Evolutionary conservation across 192 early-diverging fungal genomes (phyloP), one percentile per base, ranked within the genome.

Genomic region (Helicostylum pulchrum): DNA sequence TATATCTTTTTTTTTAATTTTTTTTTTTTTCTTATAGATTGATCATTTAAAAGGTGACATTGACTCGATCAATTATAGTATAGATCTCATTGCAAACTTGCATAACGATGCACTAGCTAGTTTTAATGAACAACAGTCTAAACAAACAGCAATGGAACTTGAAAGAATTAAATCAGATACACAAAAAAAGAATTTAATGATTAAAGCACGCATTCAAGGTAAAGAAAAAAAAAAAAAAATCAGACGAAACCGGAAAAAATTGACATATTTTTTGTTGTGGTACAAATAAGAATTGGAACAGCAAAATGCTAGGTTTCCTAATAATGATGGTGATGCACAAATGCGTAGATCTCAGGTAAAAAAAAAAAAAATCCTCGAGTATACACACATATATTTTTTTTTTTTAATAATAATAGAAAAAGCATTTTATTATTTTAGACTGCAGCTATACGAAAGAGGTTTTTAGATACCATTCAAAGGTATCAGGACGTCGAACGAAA

Each of bases 401-500:
- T 15, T 9, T 45, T 48, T 17, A 48, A 19, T 5, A 19, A 4
- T 4, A 48, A 19, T 12, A 19, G 5, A 5, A 48, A 14, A 17
- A 6, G 17, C 11, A 19, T 20, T 19, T 21, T 61, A 14, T 20
- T 17, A 7, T 14, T 12, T 14, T 26, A 64, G 60, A 58, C 53
- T 15, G 14, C 45, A 62, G 68, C 75, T 55, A 58, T 78, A 72
- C 46, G 77, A 85, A 68, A 85, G 77, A 62, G 80, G 63, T 87
- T 87, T 39, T 59, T 85, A 68, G 81, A 81, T 19, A 69, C 77
- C 11, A 84, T 88, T 80, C 85, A 82, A 44, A 84, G 88, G 36
- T 94, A 90, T 63, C 90, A 92, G 66, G 71, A 78, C 14, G 79
- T 89, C 0, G 90, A 94, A 61, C 78, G 80, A 63, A 85, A 83